A percentile compares a stretch with the other conserved stretches of the same genome.
Evolutionary conservation across 2,329 filamentous ascomycete species (phyloP).

Genomic region (Anthostomella pinea): DNA sequence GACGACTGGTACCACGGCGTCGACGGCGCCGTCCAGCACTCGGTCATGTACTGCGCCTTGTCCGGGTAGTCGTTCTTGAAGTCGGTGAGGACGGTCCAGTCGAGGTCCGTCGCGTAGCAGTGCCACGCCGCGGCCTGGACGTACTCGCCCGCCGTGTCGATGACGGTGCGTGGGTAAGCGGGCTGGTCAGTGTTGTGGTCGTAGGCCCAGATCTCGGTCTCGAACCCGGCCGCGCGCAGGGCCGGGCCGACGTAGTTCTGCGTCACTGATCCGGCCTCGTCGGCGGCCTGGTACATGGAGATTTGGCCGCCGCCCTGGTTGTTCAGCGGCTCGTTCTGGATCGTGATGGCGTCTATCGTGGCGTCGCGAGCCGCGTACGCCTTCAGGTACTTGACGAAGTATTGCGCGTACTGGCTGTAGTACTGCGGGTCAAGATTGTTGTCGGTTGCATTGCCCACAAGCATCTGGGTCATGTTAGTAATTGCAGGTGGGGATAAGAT

Average conservation of each 20-base stretch:
- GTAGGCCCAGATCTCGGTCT: slow-evolving; percentile 45
- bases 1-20: slow-evolving; percentile 37
- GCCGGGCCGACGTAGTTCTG: slow-evolving; percentile 38
- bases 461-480: too few relatives aligned
- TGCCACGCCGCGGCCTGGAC: slow-evolving; percentile 40
- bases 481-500: background rate
- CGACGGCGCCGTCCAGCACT: slow-evolving; percentile 41
- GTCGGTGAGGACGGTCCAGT: slow-evolving; percentile 37
- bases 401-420: slow-evolving; percentile 34
- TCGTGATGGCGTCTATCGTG: slow-evolving; percentile 40
- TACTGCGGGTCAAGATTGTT: slow-evolving; percentile 37
- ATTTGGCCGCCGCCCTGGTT: slow-evolving; percentile 34
- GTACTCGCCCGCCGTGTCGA: slow-evolving; percentile 30
- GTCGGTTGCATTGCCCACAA: slow-evolving; percentile 36
- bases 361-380: slow-evolving; percentile 36
- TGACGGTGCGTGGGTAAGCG: slow-evolving; percentile 37
- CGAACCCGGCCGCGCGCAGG: slow-evolving; percentile 36
- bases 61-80: slow-evolving; percentile 40
- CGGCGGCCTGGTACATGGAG: slow-evolving; percentile 38
- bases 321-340: slow-evolving; percentile 45
- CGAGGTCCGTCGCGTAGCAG: slow-evolving; percentile 36
- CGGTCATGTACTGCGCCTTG: slow-evolving; percentile 46
- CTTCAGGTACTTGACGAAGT: slow-evolving; percentile 42
- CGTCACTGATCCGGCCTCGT: slow-evolving; percentile 37
- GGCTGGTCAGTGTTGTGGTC: slow-evolving; percentile 40